Percentiles rank a stretch among this genome's conserved stretches.
Evolutionary conservation across 192 early-diverging fungal genomes (phyloP).

Genomic region (Spinellus fusiger): DNA sequence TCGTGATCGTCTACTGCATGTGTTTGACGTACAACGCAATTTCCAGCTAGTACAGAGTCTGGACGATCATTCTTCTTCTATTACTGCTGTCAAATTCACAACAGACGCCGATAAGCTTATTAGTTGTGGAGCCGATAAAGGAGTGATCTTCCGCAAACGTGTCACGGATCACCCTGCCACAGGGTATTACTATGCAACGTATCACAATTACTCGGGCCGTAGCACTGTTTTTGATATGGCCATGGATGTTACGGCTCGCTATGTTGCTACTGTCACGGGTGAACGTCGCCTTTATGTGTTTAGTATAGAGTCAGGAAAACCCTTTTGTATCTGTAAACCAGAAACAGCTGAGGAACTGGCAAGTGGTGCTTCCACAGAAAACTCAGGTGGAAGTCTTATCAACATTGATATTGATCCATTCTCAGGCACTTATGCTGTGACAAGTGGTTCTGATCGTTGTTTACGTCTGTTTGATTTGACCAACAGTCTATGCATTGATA

Average conservation of each 20-base stretch:
- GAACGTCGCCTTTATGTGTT: slow-evolving; percentile 63
- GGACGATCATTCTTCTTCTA: slow-evolving; percentile 82
- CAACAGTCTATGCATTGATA: slow-evolving; percentile 51
- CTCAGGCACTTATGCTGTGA: slow-evolving; percentile 57
- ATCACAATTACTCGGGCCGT: slow-evolving; percentile 64
- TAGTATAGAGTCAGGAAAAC: slow-evolving; percentile 59
- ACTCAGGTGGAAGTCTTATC: slow-evolving; percentile 51
- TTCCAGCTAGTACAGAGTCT: slow-evolving; percentile 69
- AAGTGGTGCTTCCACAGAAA: slow-evolving; percentile 15
- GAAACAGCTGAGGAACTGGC: slow-evolving; percentile 43
- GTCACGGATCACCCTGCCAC: slow-evolving; percentile 32
- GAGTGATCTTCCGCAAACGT: slow-evolving; percentile 60
- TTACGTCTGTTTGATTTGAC: slow-evolving; percentile 67
- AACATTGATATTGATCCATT: slow-evolving; percentile 64
- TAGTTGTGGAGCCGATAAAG: slow-evolving; percentile 80
- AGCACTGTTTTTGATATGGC: slow-evolving; percentile 73
- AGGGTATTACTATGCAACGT: slow-evolving; percentile 36
- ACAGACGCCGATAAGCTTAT: slow-evolving; percentile 58
- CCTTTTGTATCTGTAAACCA: slow-evolving; percentile 49
- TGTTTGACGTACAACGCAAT: slow-evolving; percentile 57
- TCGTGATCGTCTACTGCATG: slow-evolving; percentile 70
- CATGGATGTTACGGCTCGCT: slow-evolving; percentile 45
- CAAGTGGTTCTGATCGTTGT: slow-evolving; percentile 61
- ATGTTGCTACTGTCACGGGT: slow-evolving; percentile 59
- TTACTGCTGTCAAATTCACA: slow-evolving; percentile 67